Percentiles rank a stretch among this genome's conserved stretches.
phyloP scores from a whole-genome alignment of 495 filamentous ascomycete species.

The Terfezia boudieri region DNA sequence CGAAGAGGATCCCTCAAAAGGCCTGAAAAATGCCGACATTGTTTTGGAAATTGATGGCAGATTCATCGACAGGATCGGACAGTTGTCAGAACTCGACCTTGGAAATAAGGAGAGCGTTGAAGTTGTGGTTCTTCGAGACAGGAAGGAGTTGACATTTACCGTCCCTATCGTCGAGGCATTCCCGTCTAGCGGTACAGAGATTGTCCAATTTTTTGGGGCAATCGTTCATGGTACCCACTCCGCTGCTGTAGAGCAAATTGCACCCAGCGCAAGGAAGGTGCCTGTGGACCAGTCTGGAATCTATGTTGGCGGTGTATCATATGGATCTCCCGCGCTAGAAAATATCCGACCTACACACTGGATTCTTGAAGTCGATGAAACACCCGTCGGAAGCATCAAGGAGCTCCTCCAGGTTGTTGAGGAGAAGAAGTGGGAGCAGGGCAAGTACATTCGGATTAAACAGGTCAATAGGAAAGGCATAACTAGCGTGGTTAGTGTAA shows the following conservation, averaged over 20 bases:
- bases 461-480: slow-evolving; percentile 19
- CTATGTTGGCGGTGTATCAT: slow-evolving; percentile 20
- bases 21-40: slow-evolving; percentile 16
- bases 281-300: slow-evolving; percentile 12
- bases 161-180: slow-evolving; percentile 14
- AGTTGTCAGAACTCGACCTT: slow-evolving; percentile 14
- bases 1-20: slow-evolving; percentile 9
- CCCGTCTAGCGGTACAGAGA: slow-evolving; percentile 10
- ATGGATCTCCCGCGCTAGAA: slow-evolving; percentile 18
- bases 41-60: slow-evolving; percentile 17
- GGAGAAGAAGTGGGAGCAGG: slow-evolving; percentile 8
- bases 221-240: slow-evolving; percentile 17
- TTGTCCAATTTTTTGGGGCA: slow-evolving; percentile 19
- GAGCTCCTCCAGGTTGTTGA: slow-evolving; percentile 12
- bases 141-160: slow-evolving; percentile 14
- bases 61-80: slow-evolving; percentile 15
- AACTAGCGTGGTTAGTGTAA: slow-evolving; percentile 15
- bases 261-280: slow-evolving; percentile 9
- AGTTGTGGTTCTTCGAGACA: slow-evolving; percentile 18
- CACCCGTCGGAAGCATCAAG: slow-evolving; percentile 8
- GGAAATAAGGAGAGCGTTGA: slow-evolving; percentile 16
- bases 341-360: slow-evolving; percentile 19
- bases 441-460: slow-evolving; percentile 13
- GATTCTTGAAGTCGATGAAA: slow-evolving; percentile 17
- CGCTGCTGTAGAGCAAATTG: slow-evolving; percentile 17